Base-by-base conservation (phyloP, 352 stramenopile species). In the Globisporangium uncinulatum region DNA sequence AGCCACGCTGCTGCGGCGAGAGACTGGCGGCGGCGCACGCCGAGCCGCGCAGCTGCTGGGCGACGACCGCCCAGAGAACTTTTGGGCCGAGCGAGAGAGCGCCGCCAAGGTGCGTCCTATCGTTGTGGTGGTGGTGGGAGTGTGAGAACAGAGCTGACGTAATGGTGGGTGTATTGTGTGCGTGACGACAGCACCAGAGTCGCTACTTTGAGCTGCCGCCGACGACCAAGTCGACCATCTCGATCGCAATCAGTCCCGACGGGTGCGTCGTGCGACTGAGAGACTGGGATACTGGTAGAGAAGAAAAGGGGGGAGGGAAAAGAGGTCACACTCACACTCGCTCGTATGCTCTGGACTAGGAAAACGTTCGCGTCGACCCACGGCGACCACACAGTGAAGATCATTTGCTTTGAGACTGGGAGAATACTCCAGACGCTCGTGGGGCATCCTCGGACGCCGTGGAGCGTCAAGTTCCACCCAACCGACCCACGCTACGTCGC, bases 401-500 rank as follows among this genome's bases (percentile, higher is more conserved):
- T 99, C 52, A 96, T 97, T 47, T 97, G 89, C 67, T 96, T 95
- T 51, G 66, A 85, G 49, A 98, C 90, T 7, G 68, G 80, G 6
- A 77, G 79, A 59, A 84, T 97, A 39, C 63, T 94, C 17, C 82
- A 95, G 83, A 92, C 85, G 6, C 68, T 96, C 15, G 84, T 92
- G 3, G 83, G 85, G 9, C 87, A 96, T 42, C 85, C 82, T 9
- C 82, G 85, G 48, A 96, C 87, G 31, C 85, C 97, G 1, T 99
- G 97, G 97, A 99, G 96, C 46, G 96, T 99, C 57, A 99, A 99
- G 69, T 99, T 97, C 63, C 97, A 99, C 68, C 96, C 96, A 5
- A 94, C 71, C 13, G 76, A 99, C 62, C 78, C 87, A 14, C 77
- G 88, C 19, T 96, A 98, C 64, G 77, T 99, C 8, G 97, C 96